Evolutionary conservation across 768 basidiomycete genomes (phyloP), one percentile per base, ranked within the genome.

Genomic region (Russula abietina): DNA sequence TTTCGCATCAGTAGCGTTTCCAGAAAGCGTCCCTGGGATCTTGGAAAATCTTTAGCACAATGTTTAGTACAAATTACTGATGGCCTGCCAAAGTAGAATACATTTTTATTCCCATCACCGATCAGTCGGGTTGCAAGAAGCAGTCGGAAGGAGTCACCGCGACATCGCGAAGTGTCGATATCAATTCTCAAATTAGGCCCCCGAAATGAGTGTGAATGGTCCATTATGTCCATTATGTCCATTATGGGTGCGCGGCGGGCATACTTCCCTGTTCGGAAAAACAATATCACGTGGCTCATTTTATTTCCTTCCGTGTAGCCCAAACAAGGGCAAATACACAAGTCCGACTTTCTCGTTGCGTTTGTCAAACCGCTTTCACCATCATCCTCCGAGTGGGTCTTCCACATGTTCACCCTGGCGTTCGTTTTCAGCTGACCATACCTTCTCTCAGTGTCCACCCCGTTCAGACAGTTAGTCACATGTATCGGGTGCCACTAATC

Each of bases 401-500:
- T 60, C 55, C 39, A 49, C 64, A 50, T 55, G 41, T 39, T 33
- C 59, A 62, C 53, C 36, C 30, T 28, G 28, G 16, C n/a, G 24
- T 61, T 60, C 46, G 19, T 59, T 58, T 53, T 59, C 61, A 49
- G 61, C 65, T 62, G 51, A 64, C 43, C 14, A 45, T 56, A 32
- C 12, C 38, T 33, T 65, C 16, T 14, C 11, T 57, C 72, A 85
- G 83, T 86, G 85, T 78, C 84, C 62, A 73, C 75, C 32, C 80
- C 83, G 39, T 87, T 80, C 71, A 76, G 83, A 78, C 85, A 88
- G 86, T 87, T 72, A 69, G 85, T 71, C 41, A 43, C 57, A 54
- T 48, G 52, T 50, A 32, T 67, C 43, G 43, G 16, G 30, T 39
- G 43, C 45, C 62, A 62, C 65, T 59, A 62, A 70, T 65, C 62